Conservation (phyloP, 495 filamentous ascomycete species). For the Talaromyces ruber region DNA sequence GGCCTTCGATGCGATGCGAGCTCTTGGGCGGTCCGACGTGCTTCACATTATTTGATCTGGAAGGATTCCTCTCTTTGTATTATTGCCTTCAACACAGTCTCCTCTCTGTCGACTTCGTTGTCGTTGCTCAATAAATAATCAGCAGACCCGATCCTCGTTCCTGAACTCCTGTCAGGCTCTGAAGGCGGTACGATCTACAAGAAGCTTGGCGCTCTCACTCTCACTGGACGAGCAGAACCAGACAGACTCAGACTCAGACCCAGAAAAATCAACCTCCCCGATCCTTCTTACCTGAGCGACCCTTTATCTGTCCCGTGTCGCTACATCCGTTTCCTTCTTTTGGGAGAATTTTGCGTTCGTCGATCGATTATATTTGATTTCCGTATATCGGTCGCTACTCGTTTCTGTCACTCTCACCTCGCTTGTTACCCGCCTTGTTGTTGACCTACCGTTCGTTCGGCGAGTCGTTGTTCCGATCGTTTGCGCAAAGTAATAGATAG, state of each 20-base stretch:
- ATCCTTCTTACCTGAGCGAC: background rate
- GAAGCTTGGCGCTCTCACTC: background rate
- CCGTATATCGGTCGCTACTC: background rate
- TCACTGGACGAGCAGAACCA: background rate
- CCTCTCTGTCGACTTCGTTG: background rate
- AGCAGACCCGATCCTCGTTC: background rate
- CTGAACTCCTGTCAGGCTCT: background rate
- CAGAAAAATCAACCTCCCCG: background rate
- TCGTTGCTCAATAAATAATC: background rate
- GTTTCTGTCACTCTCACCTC: background rate
- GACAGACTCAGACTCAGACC: background rate
- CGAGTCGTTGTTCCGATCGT: constrained; percentile 7
- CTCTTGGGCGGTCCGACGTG: background rate
- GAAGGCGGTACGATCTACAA: constrained; percentile 1
- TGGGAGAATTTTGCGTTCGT: background rate
- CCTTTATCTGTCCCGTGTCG: background rate
- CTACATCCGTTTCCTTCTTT: background rate
- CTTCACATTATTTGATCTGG: background rate
- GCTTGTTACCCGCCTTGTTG: constrained; percentile 1
- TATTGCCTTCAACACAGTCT: background rate
- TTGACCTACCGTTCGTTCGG: constrained; percentile 7
- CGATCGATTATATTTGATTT: background rate
- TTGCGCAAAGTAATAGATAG: constrained; percentile 10
- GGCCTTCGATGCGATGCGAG: background rate
- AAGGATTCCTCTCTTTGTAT: background rate